A percentile compares a stretch with the other conserved stretches of the same genome.
Evolutionary conservation across 176 grass and related monocot genomes (phyloP).

Genomic region (Paspalum notatum): DNA sequence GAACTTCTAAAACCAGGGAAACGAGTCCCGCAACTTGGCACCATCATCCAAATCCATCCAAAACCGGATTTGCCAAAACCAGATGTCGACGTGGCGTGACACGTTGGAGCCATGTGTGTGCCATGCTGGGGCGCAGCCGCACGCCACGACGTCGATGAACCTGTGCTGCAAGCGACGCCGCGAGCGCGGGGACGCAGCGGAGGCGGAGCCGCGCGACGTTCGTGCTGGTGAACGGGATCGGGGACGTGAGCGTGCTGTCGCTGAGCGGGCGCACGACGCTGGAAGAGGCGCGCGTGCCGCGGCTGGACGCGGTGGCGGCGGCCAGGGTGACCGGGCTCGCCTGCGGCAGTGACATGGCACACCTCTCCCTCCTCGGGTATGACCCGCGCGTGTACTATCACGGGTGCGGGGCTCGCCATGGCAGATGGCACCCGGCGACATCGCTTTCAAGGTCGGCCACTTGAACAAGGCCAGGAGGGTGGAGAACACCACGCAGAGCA

Average conservation of each 20-base stretch:
- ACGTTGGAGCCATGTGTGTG: too few species aligned
- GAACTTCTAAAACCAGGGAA: too few species aligned
- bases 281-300: slow-evolving; percentile 47
- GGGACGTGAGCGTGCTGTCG: slow-evolving; percentile 72
- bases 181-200: too few species aligned
- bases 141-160: too few species aligned
- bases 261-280: slow-evolving; percentile 55
- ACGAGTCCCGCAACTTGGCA: too few species aligned
- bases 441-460: slow-evolving; percentile 85
- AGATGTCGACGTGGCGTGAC: too few species aligned
- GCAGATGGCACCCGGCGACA: slow-evolving; percentile 97
- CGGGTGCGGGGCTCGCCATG: slow-evolving; percentile 76
- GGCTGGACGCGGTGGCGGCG: slow-evolving; percentile 73
- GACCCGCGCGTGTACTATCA: slow-evolving; percentile 88
- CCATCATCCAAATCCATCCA: too few species aligned
- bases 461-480: slow-evolving; percentile 74
- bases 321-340: slow-evolving; percentile 77
- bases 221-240: slow-evolving; percentile 84
- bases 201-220: slow-evolving; percentile 65
- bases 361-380: slow-evolving; percentile 89
- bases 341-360: slow-evolving; percentile 93
- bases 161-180: too few species aligned
- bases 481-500: slow-evolving; percentile 59
- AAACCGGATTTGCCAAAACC: too few species aligned
- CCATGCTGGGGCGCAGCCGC: too few species aligned